Conservation (phyloP, 2,329 filamentous ascomycete genomes). For the Neofusicoccum cordaticola region DNA sequence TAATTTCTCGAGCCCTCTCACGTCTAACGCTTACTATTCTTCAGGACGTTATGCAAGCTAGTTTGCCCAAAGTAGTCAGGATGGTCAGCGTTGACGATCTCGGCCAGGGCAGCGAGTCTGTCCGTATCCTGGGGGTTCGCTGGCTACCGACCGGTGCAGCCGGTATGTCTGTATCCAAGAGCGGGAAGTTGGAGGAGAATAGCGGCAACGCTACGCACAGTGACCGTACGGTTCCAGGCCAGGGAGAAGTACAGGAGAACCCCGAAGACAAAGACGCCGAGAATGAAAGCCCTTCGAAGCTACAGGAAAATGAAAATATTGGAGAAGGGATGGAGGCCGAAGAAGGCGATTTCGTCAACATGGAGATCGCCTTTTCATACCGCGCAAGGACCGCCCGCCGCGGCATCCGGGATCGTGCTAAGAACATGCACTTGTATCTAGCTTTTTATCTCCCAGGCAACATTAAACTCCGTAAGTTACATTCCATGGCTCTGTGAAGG, state of each 20-base stretch:
- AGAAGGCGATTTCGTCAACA: conserved; percentile 74
- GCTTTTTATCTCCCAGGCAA: conserved; percentile 66
- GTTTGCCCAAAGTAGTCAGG: conserved; percentile 64
- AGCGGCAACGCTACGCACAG: conserved; percentile 41
- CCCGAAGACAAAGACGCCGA: conserved; percentile 34
- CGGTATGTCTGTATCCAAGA: conserved; percentile 56
- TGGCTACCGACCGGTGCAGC: conserved; percentile 72
- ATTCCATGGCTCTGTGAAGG: background rate
- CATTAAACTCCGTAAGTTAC: conserved; percentile 49
- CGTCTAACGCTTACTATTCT: background rate
- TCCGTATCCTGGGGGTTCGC: conserved; percentile 68
- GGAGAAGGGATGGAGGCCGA: conserved; percentile 69
- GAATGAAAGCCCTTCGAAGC: conserved; percentile 28
- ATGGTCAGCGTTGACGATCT: conserved; percentile 76
- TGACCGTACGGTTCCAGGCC: conserved; percentile 51
- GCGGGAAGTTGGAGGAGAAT: conserved; percentile 55
- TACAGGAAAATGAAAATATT: conserved; percentile 35
- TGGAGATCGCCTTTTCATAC: conserved; percentile 74
- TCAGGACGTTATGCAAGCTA: conserved; percentile 73
- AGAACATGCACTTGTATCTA: conserved; percentile 70
- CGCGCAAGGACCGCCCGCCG: conserved; percentile 60
- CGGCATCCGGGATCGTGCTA: conserved; percentile 60
- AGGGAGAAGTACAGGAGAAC: conserved; percentile 39
- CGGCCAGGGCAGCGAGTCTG: conserved; percentile 68
- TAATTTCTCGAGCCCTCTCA: no score